A percentile compares a stretch with the other conserved stretches of the same genome.
Conservation (phyloP, 495 filamentous ascomycete genomes). For the Jackrogersella multiformis region DNA sequence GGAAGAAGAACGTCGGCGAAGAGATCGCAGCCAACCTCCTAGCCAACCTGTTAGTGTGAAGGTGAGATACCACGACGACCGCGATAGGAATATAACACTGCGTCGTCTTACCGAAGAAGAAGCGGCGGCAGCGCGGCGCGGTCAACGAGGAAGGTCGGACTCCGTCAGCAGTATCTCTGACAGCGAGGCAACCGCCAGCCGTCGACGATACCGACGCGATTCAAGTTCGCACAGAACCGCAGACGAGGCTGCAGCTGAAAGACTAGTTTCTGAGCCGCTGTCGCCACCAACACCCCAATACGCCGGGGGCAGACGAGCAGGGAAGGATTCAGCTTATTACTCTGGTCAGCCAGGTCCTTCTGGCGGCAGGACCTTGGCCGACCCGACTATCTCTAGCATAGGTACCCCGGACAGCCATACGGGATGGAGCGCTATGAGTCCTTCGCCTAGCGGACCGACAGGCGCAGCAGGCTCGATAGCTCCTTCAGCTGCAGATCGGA, state of each 20-base stretch:
- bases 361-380: conserved; percentile 42
- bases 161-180: conserved; percentile 60
- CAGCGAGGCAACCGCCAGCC: conserved; percentile 50
- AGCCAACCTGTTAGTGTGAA: conserved; percentile 79
- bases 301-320: conserved; percentile 50
- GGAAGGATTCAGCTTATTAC: conserved; percentile 65
- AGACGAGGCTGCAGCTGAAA: conserved; percentile 52
- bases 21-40: conserved; percentile 51
- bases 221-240: conserved; percentile 51
- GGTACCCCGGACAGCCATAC: conserved; percentile 53
- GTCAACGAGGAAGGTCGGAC: conserved; percentile 51
- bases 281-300: conserved; percentile 60
- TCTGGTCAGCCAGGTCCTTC: conserved; percentile 58
- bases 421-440: conserved; percentile 54
- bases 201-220: conserved; percentile 57
- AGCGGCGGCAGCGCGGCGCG: conserved; percentile 58
- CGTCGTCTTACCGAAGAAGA: conserved; percentile 83
- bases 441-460: conserved; percentile 43
- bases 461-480: conserved; percentile 35
- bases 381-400: conserved; percentile 54
- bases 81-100: conserved; percentile 79
- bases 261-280: conserved; percentile 49
- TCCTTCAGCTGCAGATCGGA: conserved; percentile 52
- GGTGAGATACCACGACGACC: conserved; percentile 80
- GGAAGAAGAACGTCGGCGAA: conserved; percentile 53